These are phyloP conservation scores for Stentor coeruleus DNA, from an alignment of 73 alveolate genomes.

Conservation along the genomic window DNA sequence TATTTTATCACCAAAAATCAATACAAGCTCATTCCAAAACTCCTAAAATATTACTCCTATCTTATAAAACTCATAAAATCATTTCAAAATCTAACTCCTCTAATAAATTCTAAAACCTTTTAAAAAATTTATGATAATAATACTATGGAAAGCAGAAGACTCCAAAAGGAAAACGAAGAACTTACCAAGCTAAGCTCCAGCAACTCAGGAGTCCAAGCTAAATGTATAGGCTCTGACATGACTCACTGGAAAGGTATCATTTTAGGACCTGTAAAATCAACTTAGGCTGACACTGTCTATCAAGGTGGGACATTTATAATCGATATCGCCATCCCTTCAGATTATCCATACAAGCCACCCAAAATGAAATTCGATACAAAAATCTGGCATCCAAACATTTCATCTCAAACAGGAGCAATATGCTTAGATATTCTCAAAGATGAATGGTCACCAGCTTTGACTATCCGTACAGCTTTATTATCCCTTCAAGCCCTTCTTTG, in stretches of 20 bases:
- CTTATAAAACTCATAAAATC: too few species aligned
- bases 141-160: slow-evolving; percentile 70
- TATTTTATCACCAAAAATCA: too few species aligned
- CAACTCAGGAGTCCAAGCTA: slow-evolving; percentile 51
- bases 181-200: slow-evolving; percentile 67
- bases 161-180: slow-evolving; percentile 62
- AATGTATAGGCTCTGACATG: slow-evolving; percentile 47
- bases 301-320: slow-evolving; percentile 46
- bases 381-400: slow-evolving; percentile 15
- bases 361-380: slow-evolving; percentile 41
- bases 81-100: slow-evolving; percentile 91
- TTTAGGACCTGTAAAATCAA: slow-evolving; percentile 31
- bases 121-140: too few species aligned
- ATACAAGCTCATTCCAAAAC: too few species aligned
- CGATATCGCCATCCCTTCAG: slow-evolving; percentile 32
- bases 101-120: slow-evolving; percentile 70
- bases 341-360: slow-evolving; percentile 66
- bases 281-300: slow-evolving; percentile 42
- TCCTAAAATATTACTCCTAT: too few species aligned
- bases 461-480: slow-evolving; percentile 64
- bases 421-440: slow-evolving; percentile 70
- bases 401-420: slow-evolving; percentile 35
- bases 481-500: slow-evolving; percentile 61
- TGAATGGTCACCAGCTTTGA: slow-evolving; percentile 80
- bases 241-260: slow-evolving; percentile 54